Conservation (phyloP, 2,329 filamentous ascomycete species). For the Xenoacremonium recifei region DNA sequence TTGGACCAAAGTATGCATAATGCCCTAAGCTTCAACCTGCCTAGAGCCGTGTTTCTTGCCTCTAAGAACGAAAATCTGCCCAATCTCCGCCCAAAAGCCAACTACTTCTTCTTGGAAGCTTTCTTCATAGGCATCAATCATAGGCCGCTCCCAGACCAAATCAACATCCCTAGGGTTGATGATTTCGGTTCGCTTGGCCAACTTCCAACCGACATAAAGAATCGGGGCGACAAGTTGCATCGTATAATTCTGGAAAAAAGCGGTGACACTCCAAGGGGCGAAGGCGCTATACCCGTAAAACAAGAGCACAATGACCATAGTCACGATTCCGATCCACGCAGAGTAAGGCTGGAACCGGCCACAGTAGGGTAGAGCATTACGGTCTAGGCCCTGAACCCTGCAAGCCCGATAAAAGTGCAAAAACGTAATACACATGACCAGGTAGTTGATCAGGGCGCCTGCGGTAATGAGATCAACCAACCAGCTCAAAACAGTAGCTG, state of each 20-base stretch:
- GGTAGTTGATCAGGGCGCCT: conserved; percentile 53
- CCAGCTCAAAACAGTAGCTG: conserved; percentile 44
- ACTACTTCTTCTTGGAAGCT: conserved; percentile 6
- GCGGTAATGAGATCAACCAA: conserved; percentile 51
- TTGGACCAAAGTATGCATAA: too few species aligned
- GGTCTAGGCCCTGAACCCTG: conserved; percentile 42
- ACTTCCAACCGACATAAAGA: conserved; percentile 13
- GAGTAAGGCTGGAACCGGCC: conserved; percentile 48
- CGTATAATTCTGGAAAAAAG: conserved; percentile 51
- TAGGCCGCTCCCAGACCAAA: conserved; percentile 13
- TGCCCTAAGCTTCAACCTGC: too few species aligned
- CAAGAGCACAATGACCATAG: conserved; percentile 48
- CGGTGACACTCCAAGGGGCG: conserved; percentile 47
- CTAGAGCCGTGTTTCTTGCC: conserved; percentile 5
- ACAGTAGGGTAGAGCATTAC: conserved; percentile 44
- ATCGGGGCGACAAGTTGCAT: conserved; percentile 33
- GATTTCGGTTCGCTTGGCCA: conserved; percentile 10
- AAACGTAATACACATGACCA: conserved; percentile 35
- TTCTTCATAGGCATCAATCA: conserved; percentile 13
- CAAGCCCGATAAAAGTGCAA: conserved; percentile 44
- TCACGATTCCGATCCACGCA: conserved; percentile 43
- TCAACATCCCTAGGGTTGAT: conserved; percentile 11
- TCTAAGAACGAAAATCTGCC: conserved; percentile 9
- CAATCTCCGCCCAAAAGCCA: conserved; percentile 11
- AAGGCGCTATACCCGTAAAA: conserved; percentile 56